Conservation (phyloP, 345 rosid species). For the Populus simonii region DNA sequence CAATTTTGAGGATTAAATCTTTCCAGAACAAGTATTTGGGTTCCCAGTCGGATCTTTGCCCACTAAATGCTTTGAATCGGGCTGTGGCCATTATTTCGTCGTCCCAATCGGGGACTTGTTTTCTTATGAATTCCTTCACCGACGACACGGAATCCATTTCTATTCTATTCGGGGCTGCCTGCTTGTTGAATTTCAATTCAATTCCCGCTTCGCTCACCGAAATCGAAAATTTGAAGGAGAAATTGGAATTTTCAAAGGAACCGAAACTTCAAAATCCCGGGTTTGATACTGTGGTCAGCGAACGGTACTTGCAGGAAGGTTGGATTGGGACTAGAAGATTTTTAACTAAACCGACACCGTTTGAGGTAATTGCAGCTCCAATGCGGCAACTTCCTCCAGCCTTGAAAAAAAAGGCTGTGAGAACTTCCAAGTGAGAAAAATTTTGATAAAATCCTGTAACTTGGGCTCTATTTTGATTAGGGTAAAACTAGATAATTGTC, state of each 20-base stretch:
- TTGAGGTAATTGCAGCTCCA: no score
- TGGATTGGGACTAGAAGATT: no score
- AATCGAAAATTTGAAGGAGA: neutral
- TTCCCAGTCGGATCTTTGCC: conserved; percentile 92
- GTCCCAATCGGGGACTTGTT: conserved; percentile 82
- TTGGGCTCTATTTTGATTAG: no score
- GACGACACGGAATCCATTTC: conserved; percentile 37
- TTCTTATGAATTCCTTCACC: conserved; percentile 46
- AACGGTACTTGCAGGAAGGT: no score
- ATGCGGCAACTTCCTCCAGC: neutral
- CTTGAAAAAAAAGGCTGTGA: neutral
- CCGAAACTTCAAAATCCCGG: no score
- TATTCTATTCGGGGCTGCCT: neutral
- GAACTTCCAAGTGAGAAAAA: no score
- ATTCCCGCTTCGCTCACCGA: neutral
- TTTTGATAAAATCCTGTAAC: no score
- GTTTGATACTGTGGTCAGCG: no score
- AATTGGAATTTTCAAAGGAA: neutral
- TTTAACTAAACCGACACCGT: no score
- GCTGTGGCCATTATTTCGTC: conserved; percentile 67
- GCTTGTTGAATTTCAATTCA: neutral
- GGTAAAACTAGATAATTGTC: no score
- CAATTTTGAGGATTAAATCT: conserved; percentile 56
- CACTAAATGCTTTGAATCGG: conserved; percentile 86
- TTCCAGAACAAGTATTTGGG: conserved; percentile 68